Percentiles rank a stretch among this genome's conserved stretches.
Evolutionary conservation across 2,329 filamentous ascomycete species (phyloP).

Genomic region (Sclerotinia borealis): DNA sequence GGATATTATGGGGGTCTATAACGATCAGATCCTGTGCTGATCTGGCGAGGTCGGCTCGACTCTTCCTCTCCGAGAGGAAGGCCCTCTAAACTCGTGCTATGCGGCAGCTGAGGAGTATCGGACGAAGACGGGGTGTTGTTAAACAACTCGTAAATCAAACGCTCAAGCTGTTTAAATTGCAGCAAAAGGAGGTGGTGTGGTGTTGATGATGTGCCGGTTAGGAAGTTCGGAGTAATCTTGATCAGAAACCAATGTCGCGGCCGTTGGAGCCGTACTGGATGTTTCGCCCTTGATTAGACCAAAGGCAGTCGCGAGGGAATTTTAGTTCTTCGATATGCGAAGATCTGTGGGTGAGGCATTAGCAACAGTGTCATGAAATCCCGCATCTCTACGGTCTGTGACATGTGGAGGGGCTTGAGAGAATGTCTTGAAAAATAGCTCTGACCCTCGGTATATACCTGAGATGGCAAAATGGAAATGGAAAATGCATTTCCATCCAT

Average conservation of each 20-base stretch:
- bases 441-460: neutral
- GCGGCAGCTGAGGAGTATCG: constrained; percentile 86
- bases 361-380: constrained; percentile 7
- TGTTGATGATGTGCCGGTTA: constrained; percentile 62
- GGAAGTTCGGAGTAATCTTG: constrained; percentile 65
- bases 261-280: constrained; percentile 55
- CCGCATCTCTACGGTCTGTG: neutral
- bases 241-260: constrained; percentile 57
- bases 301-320: constrained; percentile 47
- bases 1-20: constrained; percentile 89
- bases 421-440: neutral
- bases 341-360: constrained; percentile 9
- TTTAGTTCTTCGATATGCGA: neutral
- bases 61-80: constrained; percentile 99
- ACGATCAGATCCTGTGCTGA: constrained; percentile 82
- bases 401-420: neutral
- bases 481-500: neutral
- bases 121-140: constrained; percentile 50
- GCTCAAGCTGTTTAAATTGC: constrained; percentile 47
- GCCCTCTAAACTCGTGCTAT: constrained; percentile 97
- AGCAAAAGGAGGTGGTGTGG: constrained; percentile 51
- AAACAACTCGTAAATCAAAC: constrained; percentile 43
- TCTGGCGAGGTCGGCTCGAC: constrained; percentile 97
- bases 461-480: neutral
- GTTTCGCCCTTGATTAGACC: constrained; percentile 58